A percentile compares a stretch with the other conserved stretches of the same genome.
Evolutionary conservation across 2,329 filamentous ascomycete genomes (phyloP).

Genomic region (Ophiocordyceps sinensis): DNA sequence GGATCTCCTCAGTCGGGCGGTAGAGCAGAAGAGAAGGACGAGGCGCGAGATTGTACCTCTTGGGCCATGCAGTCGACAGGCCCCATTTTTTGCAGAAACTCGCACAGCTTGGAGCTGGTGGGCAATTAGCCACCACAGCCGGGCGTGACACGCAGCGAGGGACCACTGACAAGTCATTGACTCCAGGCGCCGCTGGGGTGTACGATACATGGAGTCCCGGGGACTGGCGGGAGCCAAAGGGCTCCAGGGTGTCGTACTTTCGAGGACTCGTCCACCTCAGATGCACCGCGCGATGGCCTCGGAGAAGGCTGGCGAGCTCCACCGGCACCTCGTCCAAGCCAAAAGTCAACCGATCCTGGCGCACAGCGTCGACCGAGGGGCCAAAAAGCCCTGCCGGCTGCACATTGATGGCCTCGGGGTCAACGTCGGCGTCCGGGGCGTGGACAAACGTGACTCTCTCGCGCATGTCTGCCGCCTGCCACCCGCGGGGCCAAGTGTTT

Average conservation of each 20-base stretch:
- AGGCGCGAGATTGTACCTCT: constrained; percentile 9
- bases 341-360: constrained; percentile 69
- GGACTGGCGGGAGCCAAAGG: constrained; percentile 60
- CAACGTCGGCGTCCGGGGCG: constrained; percentile 45
- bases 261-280: constrained; percentile 59
- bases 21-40: neutral
- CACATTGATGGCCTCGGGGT: constrained; percentile 48
- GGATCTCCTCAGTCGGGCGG: no score
- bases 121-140: neutral
- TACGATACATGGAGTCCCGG: constrained; percentile 74
- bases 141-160: neutral
- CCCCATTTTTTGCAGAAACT: constrained; percentile 43
- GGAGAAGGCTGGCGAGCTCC: constrained; percentile 48
- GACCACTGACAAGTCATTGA: constrained; percentile 7
- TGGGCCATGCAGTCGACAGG: constrained; percentile 35
- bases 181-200: constrained; percentile 31
- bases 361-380: constrained; percentile 46
- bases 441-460: constrained; percentile 70
- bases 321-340: constrained; percentile 57
- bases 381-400: constrained; percentile 38
- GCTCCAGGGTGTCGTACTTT: constrained; percentile 45
- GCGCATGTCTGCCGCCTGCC: constrained; percentile 41
- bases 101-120: constrained; percentile 37
- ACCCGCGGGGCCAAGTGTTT: neutral
- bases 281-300: constrained; percentile 56